Conservation (phyloP, 805 yeast genomes). For the Saccharomyces eubayanus region DNA sequence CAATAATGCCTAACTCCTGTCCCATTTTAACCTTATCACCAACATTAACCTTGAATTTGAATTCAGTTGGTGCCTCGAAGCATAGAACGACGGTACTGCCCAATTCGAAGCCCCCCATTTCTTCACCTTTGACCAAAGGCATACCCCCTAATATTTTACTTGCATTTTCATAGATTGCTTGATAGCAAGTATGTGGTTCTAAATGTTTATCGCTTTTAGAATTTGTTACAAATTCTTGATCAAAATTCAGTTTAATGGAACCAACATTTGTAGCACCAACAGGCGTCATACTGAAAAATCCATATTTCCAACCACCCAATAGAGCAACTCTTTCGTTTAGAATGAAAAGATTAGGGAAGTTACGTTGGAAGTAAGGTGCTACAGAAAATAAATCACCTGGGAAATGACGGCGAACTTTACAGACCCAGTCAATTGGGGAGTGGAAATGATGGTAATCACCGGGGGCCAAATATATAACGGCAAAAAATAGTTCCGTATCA, state of each 20-base stretch:
- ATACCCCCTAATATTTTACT: conserved; percentile 70
- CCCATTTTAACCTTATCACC: conserved; percentile 87
- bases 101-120: conserved; percentile 93
- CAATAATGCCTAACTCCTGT: conserved; percentile 51
- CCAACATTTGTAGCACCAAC: conserved; percentile 99
- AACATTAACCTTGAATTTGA: conserved; percentile 56
- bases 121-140: conserved; percentile 85
- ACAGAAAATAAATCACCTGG: conserved; percentile 93
- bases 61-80: conserved; percentile 86
- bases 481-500: conserved; percentile 62
- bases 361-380: conserved; percentile 89
- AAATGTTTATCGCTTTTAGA: conserved; percentile 41
- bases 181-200: conserved; percentile 77
- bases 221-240: conserved; percentile 81
- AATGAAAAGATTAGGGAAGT: conserved; percentile 78
- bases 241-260: conserved; percentile 84
- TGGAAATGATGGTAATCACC: conserved; percentile 98
- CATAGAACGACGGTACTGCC: conserved; percentile 96
- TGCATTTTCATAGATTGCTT: conserved; percentile 83
- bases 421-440: conserved; percentile 94
- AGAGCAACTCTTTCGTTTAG: conserved; percentile 92
- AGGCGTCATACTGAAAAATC: conserved; percentile 97
- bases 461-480: conserved; percentile 93
- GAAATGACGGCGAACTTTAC: conserved; percentile 86
- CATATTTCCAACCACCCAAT: conserved; percentile 92